phyloP scores from a whole-genome alignment of 2,329 filamentous ascomycete species.

The Domatiomyces globalis region DNA sequence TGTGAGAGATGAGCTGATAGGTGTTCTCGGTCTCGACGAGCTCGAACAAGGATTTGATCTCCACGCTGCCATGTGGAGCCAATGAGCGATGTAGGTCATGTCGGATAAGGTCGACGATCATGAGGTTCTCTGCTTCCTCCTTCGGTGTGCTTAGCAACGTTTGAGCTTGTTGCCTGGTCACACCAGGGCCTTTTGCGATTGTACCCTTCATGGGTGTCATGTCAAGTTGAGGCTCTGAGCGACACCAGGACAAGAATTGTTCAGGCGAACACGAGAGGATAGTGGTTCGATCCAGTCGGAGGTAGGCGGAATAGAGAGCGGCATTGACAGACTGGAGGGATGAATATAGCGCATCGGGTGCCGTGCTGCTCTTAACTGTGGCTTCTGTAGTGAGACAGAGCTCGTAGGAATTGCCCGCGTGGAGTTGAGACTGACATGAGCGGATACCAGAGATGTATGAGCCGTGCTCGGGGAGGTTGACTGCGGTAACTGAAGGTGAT shows the following conservation, averaged over 20 bases:
- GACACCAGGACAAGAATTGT: constrained; percentile 62
- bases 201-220: constrained; percentile 97
- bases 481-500: constrained; percentile 13
- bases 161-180: constrained; percentile 59
- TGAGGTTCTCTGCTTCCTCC: constrained; percentile 88
- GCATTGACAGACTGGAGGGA: constrained; percentile 58
- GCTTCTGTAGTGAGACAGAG: constrained; percentile 70
- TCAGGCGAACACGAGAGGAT: constrained; percentile 77
- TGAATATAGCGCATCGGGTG: constrained; percentile 48
- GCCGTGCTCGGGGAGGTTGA: constrained; percentile 26
- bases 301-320: constrained; percentile 71
- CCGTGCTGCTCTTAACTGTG: constrained; percentile 36
- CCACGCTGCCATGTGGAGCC: constrained; percentile 32
- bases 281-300: constrained; percentile 55
- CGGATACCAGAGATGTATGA: constrained; percentile 54
- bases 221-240: constrained; percentile 35
- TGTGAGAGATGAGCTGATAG: constrained; percentile 79
- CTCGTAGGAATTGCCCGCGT: constrained; percentile 71
- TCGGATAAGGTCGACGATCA: constrained; percentile 95
- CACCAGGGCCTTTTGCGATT: constrained; percentile 58
- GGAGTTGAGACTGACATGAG: constrained; percentile 55
- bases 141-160: constrained; percentile 64
- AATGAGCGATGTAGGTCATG: constrained; percentile 58
- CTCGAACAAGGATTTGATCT: constrained; percentile 62
- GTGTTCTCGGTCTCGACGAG: constrained; percentile 87